Evolutionary conservation across 1,284 basidiomycete genomes (phyloP).

Genomic region (Pseudozyma sp.): DNA sequence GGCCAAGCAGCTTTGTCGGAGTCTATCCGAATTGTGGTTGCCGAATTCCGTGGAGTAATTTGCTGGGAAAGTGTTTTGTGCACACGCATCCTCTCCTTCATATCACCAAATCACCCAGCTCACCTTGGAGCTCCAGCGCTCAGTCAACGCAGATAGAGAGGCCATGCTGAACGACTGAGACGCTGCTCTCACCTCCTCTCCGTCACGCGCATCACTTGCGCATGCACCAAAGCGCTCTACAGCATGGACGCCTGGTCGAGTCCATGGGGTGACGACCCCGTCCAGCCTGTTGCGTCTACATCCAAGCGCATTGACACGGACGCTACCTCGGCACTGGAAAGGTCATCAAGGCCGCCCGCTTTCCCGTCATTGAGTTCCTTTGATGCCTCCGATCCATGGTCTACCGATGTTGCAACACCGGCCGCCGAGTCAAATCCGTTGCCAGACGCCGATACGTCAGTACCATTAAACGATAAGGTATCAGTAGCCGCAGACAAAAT

Average conservation of each 20-base stretch:
- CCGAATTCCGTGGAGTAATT: constrained; percentile 1
- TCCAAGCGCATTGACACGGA: background rate
- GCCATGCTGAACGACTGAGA: too few relatives aligned
- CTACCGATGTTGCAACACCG: constrained; percentile 11
- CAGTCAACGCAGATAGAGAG: background rate
- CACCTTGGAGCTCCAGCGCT: too few relatives aligned
- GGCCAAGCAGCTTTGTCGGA: background rate
- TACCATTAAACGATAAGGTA: background rate
- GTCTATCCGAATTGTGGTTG: background rate
- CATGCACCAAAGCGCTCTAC: background rate
- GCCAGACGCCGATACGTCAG: background rate
- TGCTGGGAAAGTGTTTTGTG: background rate
- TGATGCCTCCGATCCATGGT: constrained; percentile 44
- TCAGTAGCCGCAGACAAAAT: too few relatives aligned
- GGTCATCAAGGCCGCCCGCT: background rate
- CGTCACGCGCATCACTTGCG: background rate
- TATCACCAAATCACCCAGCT: background rate
- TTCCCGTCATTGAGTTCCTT: constrained; percentile 24
- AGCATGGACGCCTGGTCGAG: constrained; percentile 50
- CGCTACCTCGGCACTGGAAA: background rate
- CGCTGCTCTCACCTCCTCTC: background rate
- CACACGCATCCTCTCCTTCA: background rate
- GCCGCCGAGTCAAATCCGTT: background rate
- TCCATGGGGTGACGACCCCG: constrained; percentile 39
- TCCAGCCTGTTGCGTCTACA: background rate